Base-by-base conservation (phyloP, 164 flowering plant species). In the Warburgia ugandensis region DNA sequence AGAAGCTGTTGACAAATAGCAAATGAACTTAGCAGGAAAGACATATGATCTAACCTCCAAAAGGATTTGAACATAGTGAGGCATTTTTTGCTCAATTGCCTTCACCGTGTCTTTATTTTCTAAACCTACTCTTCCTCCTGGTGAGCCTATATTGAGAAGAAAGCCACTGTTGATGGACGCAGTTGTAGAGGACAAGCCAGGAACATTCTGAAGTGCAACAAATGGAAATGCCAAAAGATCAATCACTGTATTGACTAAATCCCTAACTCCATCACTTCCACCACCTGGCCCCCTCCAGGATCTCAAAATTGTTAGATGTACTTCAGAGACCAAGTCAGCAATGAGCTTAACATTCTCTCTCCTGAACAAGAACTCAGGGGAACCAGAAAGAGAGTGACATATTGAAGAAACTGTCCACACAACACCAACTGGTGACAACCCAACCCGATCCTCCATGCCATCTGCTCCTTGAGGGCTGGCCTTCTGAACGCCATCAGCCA, bases 151-250 rank as follows among this genome's bases (percentile, higher is more conserved):
- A 62, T 85, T 83, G 48, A 92, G 90, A 67, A 87, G 81, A 55
- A 66, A 71, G 16, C 98, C 98, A 74, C 98, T 81, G 65, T 62
- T 81, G 37, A 92, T 84, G 45, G 98, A 92, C 58, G 95, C 96
- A 66, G 73, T 70, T 36, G 98, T 78, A 26, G 86, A 68, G 59
- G 91, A 83, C 62, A 74, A 63, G 50, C 94, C 82, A 17, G 84
- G 74, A 40, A 64, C 71, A 73, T 68, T 83, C 55, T 88, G 96
- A 50, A 84, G 64, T 32, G 85, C 99, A 45, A 92, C 90, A 68
- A 92, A 85, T 44, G 99, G 99, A 68, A 83, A 92, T 58, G 99
- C 99, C 57, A 92, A 61, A 56, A 85, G 76, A 71, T 92, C 95
- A 57, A 88, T 67, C n/a, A 79, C 82, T 22, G 75, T 67, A 73